Evolutionary conservation across 2,329 filamentous ascomycete genomes (phyloP), one percentile per base, ranked within the genome.

Genomic region (Bipolaris oryzae): DNA sequence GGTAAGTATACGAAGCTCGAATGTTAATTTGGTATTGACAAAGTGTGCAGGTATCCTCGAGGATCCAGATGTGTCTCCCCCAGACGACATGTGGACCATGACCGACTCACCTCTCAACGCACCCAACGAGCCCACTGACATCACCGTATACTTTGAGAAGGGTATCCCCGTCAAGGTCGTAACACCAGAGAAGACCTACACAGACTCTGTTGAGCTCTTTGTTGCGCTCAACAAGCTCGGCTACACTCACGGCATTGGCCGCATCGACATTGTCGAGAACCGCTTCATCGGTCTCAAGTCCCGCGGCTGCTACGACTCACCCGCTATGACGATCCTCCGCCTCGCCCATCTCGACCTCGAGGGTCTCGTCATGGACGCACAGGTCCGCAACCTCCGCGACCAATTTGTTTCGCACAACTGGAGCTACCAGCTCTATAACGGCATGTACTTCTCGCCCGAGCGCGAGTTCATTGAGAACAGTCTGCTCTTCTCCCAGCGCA

Each of bases 221-320:
- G 80, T 86, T 59, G 82, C 85, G 53, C 82, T 86, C 67, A 93
- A 93, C 79, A 80, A 85, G 57, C 88, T 94, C 62, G 91, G 85
- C 63, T 84, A 85, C 74, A 83, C 81, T 63, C 81, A 92, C 79
- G 91, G 91, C 74, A 85, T 94, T 65, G 91, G 90, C 69, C 83
- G 91, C 70, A 88, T 94, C 64, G 90, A 94, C 76, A 94, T 94
- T 72, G 90, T 93, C 59, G 89, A 92, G 76, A 90, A 90, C 80
- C 85, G 90, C 51, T 91, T 89, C 81, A 89, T 91, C 72, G 90
- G 90, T 62, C 82, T 93, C 69, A 93, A 93, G 82, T 88, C 84
- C 66, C 86, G 90, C 70, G 90, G 90, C 69, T 93, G 90, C 72
- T 93, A 93, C 81, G 90, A 93, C 60, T 78, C 77, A 39, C 76